Conservation (phyloP, 2,329 filamentous ascomycete genomes). For the Penicillium sp. region DNA sequence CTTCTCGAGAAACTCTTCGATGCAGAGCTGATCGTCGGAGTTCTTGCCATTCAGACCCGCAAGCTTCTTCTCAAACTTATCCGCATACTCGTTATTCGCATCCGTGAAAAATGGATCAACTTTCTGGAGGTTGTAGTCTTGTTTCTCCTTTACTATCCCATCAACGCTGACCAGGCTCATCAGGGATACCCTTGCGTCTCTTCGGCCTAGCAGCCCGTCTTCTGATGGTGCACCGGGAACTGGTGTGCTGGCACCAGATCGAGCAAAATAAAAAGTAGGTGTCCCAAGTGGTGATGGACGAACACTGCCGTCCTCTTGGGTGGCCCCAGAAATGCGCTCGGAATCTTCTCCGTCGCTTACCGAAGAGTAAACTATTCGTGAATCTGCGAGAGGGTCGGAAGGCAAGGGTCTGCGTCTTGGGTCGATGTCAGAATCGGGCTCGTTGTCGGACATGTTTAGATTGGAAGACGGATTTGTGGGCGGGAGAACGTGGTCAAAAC, state of each 20-base stretch:
- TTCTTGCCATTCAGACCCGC: constrained; percentile 54
- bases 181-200: constrained; percentile 43
- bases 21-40: constrained; percentile 58
- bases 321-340: neutral
- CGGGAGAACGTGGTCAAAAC: neutral
- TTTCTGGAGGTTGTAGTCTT: constrained; percentile 61
- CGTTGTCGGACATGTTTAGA: constrained; percentile 1
- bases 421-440: neutral
- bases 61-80: constrained; percentile 56
- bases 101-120: constrained; percentile 68
- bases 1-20: constrained; percentile 62
- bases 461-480: constrained; percentile 1
- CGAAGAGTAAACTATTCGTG: constrained; percentile 3
- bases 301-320: neutral
- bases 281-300: constrained; percentile 4
- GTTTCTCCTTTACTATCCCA: constrained; percentile 50
- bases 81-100: constrained; percentile 59
- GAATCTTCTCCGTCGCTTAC: constrained; percentile 3
- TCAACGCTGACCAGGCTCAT: constrained; percentile 53
- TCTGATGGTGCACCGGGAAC: neutral
- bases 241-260: constrained; percentile 6
- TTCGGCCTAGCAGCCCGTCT: constrained; percentile 13
- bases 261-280: constrained; percentile 3
- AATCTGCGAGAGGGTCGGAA: neutral
- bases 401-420: neutral